Percentiles rank a stretch among this genome's conserved stretches.
Conservation (phyloP, 2,329 filamentous ascomycete genomes). For the Penicillium janthinellum region DNA sequence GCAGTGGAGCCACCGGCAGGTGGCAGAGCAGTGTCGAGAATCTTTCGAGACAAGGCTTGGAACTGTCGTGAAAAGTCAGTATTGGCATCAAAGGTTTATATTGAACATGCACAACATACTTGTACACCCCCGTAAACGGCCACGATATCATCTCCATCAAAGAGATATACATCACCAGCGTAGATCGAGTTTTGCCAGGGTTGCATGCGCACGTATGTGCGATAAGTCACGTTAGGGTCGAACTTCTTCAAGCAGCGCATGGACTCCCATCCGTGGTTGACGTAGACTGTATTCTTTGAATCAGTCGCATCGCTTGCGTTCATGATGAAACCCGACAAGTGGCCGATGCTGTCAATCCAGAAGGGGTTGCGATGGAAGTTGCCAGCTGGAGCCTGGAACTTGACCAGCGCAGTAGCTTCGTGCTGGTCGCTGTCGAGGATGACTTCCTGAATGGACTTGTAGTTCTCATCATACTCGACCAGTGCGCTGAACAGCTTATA, state of each 20-base stretch:
- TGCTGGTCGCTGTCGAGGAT: conserved; percentile 59
- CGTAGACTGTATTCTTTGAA: conserved; percentile 61
- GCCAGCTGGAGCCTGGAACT: conserved; percentile 58
- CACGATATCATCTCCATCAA: conserved; percentile 61
- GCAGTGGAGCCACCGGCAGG: conserved; percentile 29
- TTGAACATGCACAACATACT: conserved; percentile 20
- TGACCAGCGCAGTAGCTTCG: conserved; percentile 57
- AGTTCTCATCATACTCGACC: conserved; percentile 59
- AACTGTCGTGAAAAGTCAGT: conserved; percentile 33
- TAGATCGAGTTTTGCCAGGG: conserved; percentile 54
- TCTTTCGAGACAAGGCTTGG: conserved; percentile 45
- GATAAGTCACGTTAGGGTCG: conserved; percentile 56
- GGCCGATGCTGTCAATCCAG: conserved; percentile 61
- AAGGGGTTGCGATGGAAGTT: conserved; percentile 62
- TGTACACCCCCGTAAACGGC: conserved; percentile 54
- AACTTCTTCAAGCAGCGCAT: conserved; percentile 59
- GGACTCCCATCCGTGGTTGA: conserved; percentile 63
- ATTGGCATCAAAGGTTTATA: neutral
- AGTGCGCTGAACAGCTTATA: conserved; percentile 71
- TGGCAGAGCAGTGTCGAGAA: conserved; percentile 47
- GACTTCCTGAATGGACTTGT: conserved; percentile 61
- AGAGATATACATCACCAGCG: conserved; percentile 62
- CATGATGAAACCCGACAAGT: conserved; percentile 62
- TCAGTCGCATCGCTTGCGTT: conserved; percentile 62
- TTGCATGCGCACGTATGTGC: conserved; percentile 65